These are phyloP conservation scores for Nymphaea thermarum DNA, from an alignment of 164 flowering plant genomes.

Conservation along the genomic window DNA sequence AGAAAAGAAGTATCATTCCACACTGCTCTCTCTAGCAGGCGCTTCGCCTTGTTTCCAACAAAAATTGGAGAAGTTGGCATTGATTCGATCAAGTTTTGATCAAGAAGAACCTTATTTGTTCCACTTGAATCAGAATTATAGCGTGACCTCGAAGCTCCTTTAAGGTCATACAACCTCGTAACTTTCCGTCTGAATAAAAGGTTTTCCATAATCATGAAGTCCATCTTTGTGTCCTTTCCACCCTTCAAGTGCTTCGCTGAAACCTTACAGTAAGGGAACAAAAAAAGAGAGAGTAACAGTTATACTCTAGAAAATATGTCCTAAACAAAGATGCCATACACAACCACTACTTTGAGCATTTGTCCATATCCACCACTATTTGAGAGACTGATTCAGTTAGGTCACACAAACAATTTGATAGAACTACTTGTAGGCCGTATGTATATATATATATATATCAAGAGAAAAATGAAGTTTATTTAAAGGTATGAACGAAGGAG, in stretches of 20 bases:
- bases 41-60: constrained; percentile 94
- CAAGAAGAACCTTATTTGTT: constrained; percentile 82
- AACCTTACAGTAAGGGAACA: constrained; percentile 26
- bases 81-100: constrained; percentile 92
- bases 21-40: constrained; percentile 89
- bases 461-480: background rate
- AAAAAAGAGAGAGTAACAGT: too few relatives aligned
- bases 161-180: constrained; percentile 81
- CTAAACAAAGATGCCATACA: too few relatives aligned
- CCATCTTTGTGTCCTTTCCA: constrained; percentile 83
- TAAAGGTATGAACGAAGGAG: background rate
- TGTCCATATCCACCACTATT: too few relatives aligned
- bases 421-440: too few relatives aligned
- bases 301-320: too few relatives aligned
- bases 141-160: constrained; percentile 88
- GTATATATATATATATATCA: too few relatives aligned
- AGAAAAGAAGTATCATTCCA: constrained; percentile 99
- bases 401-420: too few relatives aligned
- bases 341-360: too few relatives aligned
- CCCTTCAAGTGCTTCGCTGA: constrained; percentile 74
- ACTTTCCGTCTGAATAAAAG: constrained; percentile 72
- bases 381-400: too few relatives aligned
- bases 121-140: constrained; percentile 90
- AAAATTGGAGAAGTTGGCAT: constrained; percentile 99
- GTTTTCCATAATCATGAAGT: constrained; percentile 92